These are phyloP conservation scores for Penicillium sp. DNA, from an alignment of 2,329 filamentous ascomycete species.

Conservation along the genomic window DNA sequence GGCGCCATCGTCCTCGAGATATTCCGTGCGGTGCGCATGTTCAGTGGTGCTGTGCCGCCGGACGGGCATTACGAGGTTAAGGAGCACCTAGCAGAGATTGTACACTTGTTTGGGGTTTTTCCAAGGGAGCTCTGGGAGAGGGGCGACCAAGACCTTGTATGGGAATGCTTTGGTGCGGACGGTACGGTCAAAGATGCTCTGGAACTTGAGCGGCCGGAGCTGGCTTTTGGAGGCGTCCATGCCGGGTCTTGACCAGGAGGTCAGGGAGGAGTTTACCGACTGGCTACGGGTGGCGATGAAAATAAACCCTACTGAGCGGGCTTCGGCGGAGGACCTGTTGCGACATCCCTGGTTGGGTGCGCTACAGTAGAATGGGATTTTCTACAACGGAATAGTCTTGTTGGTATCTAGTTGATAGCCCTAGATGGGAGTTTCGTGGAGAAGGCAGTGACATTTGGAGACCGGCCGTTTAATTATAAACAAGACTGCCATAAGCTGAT, in stretches of 20 bases:
- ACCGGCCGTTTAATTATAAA: no score
- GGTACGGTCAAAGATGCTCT: background rate
- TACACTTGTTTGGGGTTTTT: background rate
- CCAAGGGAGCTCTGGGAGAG: background rate
- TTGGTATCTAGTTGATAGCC: no score
- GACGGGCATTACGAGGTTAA: background rate
- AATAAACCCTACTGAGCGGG: background rate
- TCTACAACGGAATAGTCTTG: no score
- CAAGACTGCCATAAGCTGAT: no score
- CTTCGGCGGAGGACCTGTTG: background rate
- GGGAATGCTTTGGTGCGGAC: background rate
- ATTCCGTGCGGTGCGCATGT: background rate
- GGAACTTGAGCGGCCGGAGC: background rate
- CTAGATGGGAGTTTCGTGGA: no score
- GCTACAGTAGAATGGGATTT: no score
- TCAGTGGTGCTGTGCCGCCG: background rate
- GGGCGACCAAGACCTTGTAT: background rate
- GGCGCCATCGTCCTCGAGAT: background rate
- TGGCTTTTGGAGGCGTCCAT: background rate
- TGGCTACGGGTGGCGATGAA: background rate
- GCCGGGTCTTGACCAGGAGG: background rate
- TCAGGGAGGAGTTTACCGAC: background rate
- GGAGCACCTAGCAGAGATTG: conserved; percentile 4
- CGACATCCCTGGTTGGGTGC: no score
- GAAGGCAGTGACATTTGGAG: no score